Evolutionary conservation across 495 filamentous ascomycete species (phyloP).

Genomic region (Chaetomium cochliodes): DNA sequence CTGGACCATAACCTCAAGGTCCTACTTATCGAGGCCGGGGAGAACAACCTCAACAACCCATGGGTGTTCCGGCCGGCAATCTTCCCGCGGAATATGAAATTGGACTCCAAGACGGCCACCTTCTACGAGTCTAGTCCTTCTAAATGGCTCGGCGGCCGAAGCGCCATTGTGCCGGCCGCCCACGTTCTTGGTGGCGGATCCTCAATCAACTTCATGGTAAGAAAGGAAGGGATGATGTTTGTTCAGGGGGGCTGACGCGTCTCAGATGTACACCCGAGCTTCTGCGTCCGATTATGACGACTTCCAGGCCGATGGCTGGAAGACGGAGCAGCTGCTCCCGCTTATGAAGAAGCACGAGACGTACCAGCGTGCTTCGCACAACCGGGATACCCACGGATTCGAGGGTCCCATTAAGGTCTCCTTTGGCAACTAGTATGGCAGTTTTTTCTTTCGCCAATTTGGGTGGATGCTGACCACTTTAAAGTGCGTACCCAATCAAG

Average conservation of each 20-base stretch:
- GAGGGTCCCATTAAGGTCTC: conserved; percentile 85
- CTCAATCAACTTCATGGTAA: conserved; percentile 78
- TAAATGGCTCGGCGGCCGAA: conserved; percentile 66
- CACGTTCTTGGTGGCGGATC: conserved; percentile 76
- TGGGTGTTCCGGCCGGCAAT: conserved; percentile 80
- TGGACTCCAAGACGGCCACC: conserved; percentile 81
- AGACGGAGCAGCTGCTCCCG: conserved; percentile 72
- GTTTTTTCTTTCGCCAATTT: not conserved
- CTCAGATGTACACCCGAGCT: conserved; percentile 80
- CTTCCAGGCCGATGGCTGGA: conserved; percentile 79
- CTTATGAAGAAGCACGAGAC: conserved; percentile 85
- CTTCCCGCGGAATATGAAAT: conserved; percentile 55
- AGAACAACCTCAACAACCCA: conserved; percentile 79
- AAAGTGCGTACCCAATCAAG: conserved; percentile 58
- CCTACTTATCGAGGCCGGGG: conserved; percentile 74
- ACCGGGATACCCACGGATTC: conserved; percentile 72
- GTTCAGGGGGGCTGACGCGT: not conserved
- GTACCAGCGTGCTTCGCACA: conserved; percentile 74
- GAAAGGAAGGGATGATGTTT: not conserved
- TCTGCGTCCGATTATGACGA: conserved; percentile 81
- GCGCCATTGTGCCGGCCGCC: conserved; percentile 75
- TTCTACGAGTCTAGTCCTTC: conserved; percentile 80
- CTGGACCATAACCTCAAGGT: conserved; percentile 79
- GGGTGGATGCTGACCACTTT: not conserved
- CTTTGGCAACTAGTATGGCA: conserved; percentile 64